These are phyloP conservation scores for Gnaphalium uliginosum DNA, from an alignment of 129 eudicot genomes.

Conservation along the genomic window DNA sequence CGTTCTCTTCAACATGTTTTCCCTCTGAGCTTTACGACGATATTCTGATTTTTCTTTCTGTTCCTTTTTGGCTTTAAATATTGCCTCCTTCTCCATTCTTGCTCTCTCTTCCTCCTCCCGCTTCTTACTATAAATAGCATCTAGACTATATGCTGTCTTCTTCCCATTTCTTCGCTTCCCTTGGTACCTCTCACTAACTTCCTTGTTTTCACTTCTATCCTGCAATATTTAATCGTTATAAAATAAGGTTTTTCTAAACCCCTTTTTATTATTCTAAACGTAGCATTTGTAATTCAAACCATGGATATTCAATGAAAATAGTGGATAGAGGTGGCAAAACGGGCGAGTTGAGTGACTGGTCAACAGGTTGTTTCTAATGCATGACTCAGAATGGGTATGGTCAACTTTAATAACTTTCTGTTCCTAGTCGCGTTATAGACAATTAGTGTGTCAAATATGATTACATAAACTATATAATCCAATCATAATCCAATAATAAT, in stretches of 20 bases:
- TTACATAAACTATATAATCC: no score
- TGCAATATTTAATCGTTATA: constrained; percentile 19
- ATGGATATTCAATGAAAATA: neutral
- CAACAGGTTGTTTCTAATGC: neutral
- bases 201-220: constrained; percentile 42
- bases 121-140: constrained; percentile 57
- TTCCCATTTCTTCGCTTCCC: constrained; percentile 43
- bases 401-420: no score
- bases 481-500: no score
- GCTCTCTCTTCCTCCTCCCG: constrained; percentile 71
- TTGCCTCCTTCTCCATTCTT: constrained; percentile 73
- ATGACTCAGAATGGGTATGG: no score
- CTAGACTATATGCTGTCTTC: constrained; percentile 43
- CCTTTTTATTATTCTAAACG: neutral
- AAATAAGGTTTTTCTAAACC: neutral
- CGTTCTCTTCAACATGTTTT: constrained; percentile 81
- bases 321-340: neutral
- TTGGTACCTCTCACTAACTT: constrained; percentile 22
- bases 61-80: constrained; percentile 56
- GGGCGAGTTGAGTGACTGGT: neutral
- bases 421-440: no score
- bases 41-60: constrained; percentile 48
- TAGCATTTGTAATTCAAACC: neutral
- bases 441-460: no score
- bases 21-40: constrained; percentile 58